Conservation (phyloP, 345 rosid genomes). For the Passiflora organensis region DNA sequence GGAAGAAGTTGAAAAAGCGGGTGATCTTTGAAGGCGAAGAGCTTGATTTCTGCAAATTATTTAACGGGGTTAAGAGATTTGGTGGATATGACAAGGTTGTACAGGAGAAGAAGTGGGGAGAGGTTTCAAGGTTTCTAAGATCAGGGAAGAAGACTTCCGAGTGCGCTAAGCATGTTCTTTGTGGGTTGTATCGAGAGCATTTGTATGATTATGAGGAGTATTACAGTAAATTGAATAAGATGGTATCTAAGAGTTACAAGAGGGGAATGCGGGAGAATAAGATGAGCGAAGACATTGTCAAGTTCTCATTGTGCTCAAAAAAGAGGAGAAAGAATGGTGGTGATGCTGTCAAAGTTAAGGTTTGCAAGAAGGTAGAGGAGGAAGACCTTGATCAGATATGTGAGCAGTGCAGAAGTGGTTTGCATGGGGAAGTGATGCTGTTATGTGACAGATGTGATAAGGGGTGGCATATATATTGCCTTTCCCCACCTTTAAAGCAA, state of each 20-base stretch:
- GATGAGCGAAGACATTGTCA: constrained; percentile 28
- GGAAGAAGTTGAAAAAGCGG: constrained; percentile 73
- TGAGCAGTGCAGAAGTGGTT: constrained; percentile 76
- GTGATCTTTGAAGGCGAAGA: constrained; percentile 75
- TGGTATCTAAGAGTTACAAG: constrained; percentile 45
- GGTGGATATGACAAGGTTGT: constrained; percentile 76
- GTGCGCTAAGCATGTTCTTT: constrained; percentile 85
- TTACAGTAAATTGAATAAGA: constrained; percentile 43
- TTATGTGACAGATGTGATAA: constrained; percentile 92
- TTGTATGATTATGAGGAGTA: constrained; percentile 70
- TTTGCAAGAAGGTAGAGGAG: constrained; percentile 29
- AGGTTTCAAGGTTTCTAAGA: constrained; percentile 68
- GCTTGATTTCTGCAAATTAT: constrained; percentile 83
- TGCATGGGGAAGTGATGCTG: constrained; percentile 93
- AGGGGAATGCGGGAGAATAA: constrained; percentile 32
- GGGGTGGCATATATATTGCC: constrained; percentile 97
- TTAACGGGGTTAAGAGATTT: constrained; percentile 83
- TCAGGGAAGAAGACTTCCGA: constrained; percentile 59
- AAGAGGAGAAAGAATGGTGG: constrained; percentile 44
- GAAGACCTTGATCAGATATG: constrained; percentile 71
- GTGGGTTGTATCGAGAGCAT: constrained; percentile 74
- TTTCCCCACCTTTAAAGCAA: constrained; percentile 81
- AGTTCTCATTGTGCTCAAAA: constrained; percentile 35
- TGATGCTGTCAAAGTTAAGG: constrained; percentile 28
- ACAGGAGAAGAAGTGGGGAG: constrained; percentile 79